Conservation (phyloP, 176 grass and related monocot species). For the Carex cristatella region DNA sequence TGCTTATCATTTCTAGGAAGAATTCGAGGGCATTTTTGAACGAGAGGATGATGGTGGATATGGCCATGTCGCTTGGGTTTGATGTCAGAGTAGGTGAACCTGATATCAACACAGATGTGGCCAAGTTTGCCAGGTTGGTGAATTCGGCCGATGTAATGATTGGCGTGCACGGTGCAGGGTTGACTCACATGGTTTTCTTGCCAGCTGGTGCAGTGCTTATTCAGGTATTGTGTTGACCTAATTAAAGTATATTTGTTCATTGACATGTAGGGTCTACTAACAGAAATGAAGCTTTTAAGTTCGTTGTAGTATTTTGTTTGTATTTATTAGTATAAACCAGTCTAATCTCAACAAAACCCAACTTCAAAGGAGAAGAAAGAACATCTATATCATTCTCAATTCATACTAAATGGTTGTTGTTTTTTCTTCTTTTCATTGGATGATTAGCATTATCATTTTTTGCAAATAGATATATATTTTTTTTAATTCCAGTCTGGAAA, state of each 20-base stretch:
- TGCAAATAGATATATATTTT: neutral
- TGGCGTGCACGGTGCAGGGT: slow-evolving; percentile 81
- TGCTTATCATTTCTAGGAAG: slow-evolving; percentile 71
- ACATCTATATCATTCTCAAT: neutral
- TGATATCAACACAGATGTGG: slow-evolving; percentile 45
- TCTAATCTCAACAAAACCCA: neutral
- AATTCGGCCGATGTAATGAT: slow-evolving; percentile 94
- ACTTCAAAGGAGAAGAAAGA: neutral
- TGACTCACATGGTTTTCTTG: slow-evolving; percentile 95
- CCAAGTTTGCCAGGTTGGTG: slow-evolving; percentile 81
- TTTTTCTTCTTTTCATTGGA: neutral
- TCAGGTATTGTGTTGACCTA: slow-evolving; percentile 30
- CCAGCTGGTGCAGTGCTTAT: slow-evolving; percentile 67
- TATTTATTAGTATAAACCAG: neutral
- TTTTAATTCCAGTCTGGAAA: neutral
- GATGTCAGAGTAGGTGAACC: slow-evolving; percentile 69
- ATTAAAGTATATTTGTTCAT: neutral
- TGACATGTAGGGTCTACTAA: neutral
- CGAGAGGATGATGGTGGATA: slow-evolving; percentile 51
- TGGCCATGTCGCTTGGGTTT: slow-evolving; percentile 34
- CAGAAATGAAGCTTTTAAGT: neutral
- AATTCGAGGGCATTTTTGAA: slow-evolving; percentile 47
- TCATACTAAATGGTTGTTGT: neutral
- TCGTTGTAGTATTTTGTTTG: neutral
- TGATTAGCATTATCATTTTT: neutral